These are phyloP conservation scores for Neopestalotiopsis rosae DNA, from an alignment of 2,329 filamentous ascomycete species.

Conservation along the genomic window DNA sequence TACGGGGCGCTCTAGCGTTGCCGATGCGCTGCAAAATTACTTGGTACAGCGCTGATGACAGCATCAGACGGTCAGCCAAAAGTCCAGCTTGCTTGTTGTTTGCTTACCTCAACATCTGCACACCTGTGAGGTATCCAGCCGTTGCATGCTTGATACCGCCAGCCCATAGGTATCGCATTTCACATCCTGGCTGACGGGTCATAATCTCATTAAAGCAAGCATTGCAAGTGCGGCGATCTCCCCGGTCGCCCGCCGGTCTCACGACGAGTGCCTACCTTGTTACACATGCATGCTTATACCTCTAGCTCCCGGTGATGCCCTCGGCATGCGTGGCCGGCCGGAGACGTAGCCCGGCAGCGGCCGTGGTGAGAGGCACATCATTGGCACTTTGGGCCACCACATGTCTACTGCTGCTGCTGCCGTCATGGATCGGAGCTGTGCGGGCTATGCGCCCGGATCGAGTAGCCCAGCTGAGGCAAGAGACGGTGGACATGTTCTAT, in stretches of 20 bases:
- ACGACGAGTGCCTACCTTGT: conserved; percentile 20
- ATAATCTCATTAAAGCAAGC: conserved; percentile 17
- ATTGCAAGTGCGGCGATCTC: conserved; percentile 18
- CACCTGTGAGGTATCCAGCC: background rate
- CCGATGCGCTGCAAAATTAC: background rate
- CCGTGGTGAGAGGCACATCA: conserved; percentile 23
- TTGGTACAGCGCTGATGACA: conserved; percentile 2
- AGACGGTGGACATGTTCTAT: conserved; percentile 85
- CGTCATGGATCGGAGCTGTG: conserved; percentile 45
- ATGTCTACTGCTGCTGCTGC: conserved; percentile 32
- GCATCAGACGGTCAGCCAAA: background rate
- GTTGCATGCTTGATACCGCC: background rate
- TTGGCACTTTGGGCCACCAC: conserved; percentile 31
- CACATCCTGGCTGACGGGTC: background rate
- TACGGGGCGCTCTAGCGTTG: background rate
- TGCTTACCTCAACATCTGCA: background rate
- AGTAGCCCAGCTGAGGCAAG: conserved; percentile 60
- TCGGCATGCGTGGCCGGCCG: conserved; percentile 42
- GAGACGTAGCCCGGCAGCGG: conserved; percentile 31
- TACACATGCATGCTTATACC: conserved; percentile 40
- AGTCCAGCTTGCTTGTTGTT: background rate
- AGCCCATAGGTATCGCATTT: background rate
- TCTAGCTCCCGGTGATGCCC: conserved; percentile 45
- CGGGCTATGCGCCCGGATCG: conserved; percentile 60
- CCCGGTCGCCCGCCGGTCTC: conserved; percentile 19